Conservation (phyloP, 371 early-diverging fungal genomes). For the Rhizopus microsporus region DNA sequence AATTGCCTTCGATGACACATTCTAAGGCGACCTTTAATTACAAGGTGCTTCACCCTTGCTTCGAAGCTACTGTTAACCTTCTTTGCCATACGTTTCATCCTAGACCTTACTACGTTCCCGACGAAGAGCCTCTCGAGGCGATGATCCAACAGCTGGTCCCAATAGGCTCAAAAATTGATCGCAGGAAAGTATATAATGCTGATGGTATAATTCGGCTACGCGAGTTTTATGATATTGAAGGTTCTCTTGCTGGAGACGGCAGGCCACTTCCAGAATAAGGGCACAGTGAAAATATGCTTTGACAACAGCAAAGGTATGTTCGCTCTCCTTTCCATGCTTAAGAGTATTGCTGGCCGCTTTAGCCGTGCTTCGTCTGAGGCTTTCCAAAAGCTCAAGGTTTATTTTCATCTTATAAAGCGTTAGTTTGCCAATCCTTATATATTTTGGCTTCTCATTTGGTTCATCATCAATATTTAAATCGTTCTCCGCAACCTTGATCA, state of each 20-base stretch:
- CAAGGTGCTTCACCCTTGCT: conserved; percentile 14
- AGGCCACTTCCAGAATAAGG: conserved; percentile 9
- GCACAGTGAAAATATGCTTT: conserved; percentile 12
- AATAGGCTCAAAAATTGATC: conserved; percentile 9
- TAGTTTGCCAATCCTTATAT: too few relatives aligned
- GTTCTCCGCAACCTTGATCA: too few relatives aligned
- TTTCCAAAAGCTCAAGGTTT: conserved; percentile 11
- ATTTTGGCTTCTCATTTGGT: too few relatives aligned
- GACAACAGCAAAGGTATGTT: conserved; percentile 19
- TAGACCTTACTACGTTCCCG: conserved; percentile 4
- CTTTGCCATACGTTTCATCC: neutral
- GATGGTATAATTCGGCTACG: conserved; percentile 16
- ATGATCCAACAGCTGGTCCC: conserved; percentile 7
- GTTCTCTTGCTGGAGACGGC: conserved; percentile 13
- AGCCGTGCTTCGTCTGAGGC: conserved; percentile 7
- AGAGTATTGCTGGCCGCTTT: conserved; percentile 8
- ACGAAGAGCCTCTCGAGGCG: conserved; percentile 4
- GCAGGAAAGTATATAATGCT: conserved; percentile 11
- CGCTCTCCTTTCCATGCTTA: conserved; percentile 12
- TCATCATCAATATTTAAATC: too few relatives aligned
- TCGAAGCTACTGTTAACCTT: conserved; percentile 17
- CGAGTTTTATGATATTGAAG: conserved; percentile 11
- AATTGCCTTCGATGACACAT: conserved; percentile 13
- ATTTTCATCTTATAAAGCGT: neutral
- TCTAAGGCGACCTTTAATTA: conserved; percentile 13